phyloP scores from a whole-genome alignment of 2,329 filamentous ascomycete genomes.

The Coleophoma crateriformis region DNA sequence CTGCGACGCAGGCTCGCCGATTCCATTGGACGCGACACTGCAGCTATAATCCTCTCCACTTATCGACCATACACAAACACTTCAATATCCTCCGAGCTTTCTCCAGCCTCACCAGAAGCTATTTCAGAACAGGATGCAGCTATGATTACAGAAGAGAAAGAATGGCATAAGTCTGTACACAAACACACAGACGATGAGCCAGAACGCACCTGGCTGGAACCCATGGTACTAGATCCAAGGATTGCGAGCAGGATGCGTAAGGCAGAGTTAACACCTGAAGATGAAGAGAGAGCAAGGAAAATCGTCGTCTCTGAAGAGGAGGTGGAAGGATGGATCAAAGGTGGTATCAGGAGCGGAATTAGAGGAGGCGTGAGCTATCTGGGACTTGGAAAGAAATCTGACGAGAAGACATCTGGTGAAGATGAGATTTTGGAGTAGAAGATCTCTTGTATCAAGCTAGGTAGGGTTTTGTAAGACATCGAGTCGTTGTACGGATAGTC shows the following conservation, averaged over 20 bases:
- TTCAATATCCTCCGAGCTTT: slow-evolving; percentile 32
- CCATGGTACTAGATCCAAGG: slow-evolving; percentile 70
- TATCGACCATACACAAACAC: slow-evolving; percentile 38
- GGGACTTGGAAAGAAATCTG: slow-evolving; percentile 11
- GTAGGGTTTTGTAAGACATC: slow-evolving; percentile 4
- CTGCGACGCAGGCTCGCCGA: slow-evolving; percentile 83
- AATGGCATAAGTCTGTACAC: slow-evolving; percentile 80
- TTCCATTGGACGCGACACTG: slow-evolving; percentile 79
- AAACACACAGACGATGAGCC: slow-evolving; percentile 45
- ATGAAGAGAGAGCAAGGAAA: slow-evolving; percentile 59
- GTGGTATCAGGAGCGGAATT: slow-evolving; percentile 46
- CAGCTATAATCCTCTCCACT: slow-evolving; percentile 68
- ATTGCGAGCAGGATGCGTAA: slow-evolving; percentile 75
- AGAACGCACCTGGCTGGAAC: slow-evolving; percentile 71
- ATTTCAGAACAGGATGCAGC: slow-evolving; percentile 55
- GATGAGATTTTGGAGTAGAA: slow-evolving; percentile 5
- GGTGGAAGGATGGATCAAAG: slow-evolving; percentile 64
- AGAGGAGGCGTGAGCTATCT: slow-evolving; percentile 13
- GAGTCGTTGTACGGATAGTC: not conserved
- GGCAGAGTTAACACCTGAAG: slow-evolving; percentile 64
- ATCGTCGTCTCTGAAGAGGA: slow-evolving; percentile 63
- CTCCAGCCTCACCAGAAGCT: slow-evolving; percentile 13
- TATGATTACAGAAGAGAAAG: slow-evolving; percentile 65
- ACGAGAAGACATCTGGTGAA: slow-evolving; percentile 10
- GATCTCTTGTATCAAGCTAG: not conserved